Base-by-base conservation (phyloP, 805 yeast species). In the Cyberlindnera sargentensis region DNA sequence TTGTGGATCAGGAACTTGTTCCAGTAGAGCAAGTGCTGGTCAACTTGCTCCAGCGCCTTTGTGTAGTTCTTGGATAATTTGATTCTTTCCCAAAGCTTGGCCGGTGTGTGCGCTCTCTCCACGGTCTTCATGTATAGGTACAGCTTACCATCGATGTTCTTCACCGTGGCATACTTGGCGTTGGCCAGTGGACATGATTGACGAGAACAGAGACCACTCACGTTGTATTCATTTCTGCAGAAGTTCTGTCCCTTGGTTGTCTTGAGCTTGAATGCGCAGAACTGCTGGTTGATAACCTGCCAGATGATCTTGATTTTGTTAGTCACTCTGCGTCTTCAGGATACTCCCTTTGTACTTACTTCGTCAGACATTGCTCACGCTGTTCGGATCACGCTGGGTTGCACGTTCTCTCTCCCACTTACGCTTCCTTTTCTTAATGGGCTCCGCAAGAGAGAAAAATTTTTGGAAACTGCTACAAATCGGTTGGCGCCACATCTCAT, bases 141-240 rank as follows among this genome's bases (percentile, higher is more conserved):
- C 39, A 88, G 66, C 60, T 77, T 77, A 6, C 95, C 96, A 51
- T 84, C 87, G 28, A 84, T 73, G 53, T 77, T 81, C 59, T 86
- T 83, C 37, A 87, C 86, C 1, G 96, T 87, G 30, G 96, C 95
- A 65, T 87, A 87, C 57, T 85, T 77, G 15, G 95, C 86, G 63
- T 88, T 93, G 26, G 99, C 99, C 47, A 93, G 70, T 2, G 99
- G 99, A 63, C 99, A 93, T 5, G 97, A 85, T 62, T 82, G 89
- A 58, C 99, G 79, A 43, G 82, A 78, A 64, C 99, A 93, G 44
- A 93, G 73, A 49, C 99, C 99, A 51, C 88, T 79, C 40, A 91
- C 98, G 63, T 93, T 93, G 68, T 87, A 90, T 64, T 93, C 98
- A 62, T 91, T 93, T 62, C 97, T 73, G 68, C 99, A 93, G 62